Evolutionary conservation across 2,329 filamentous ascomycete genomes (phyloP), one percentile per base, ranked within the genome.

Genomic region (Clarireedia paspali): DNA sequence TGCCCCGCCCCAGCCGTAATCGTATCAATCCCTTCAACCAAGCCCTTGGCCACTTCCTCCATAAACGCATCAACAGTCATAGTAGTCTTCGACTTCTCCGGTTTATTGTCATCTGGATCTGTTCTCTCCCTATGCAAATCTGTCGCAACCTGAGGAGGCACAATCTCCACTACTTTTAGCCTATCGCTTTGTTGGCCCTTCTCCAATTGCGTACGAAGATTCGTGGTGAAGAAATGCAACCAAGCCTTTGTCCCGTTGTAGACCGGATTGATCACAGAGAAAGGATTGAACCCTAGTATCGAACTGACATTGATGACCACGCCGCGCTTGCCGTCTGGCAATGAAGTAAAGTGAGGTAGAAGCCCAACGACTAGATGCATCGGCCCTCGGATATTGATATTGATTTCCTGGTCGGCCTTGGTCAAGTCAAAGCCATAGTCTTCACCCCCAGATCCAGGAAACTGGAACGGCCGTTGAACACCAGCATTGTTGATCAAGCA

Each of bases 201-300:
- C 46, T 34, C 5, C 83, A 66, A 42, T 63, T 83, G 79, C 1
- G 74, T 74, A 5, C 79, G 71, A 24, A 84, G 62, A 46, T 77
- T 79, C 73, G 82, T 75, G 26, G 69, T 76, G 73, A 75, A 82
- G 65, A 76, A 82, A 62, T 82, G 79, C 40, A 81, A 39, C 76
- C 75, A 83, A 0, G 79, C 77, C 62, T 84, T 84, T 2, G 78
- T 82, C 2, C 75, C 80, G 62, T 81, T 81, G 67, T 83, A 84
- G 1, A 82, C 75, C 0, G 78, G 80, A 61, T 81, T 83, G 59
- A 81, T 73, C 56, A 81, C 68, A 2, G 70, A 73, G 56, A 76
- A 74, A 0, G 81, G 80, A 0, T 77, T 67, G 58, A 75, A 82
- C 3, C 75, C 81, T 0, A 83, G 71, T 0, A 78, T 71, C 6